Conservation (phyloP, 2,329 filamentous ascomycete genomes). For the Aspergillus tamarii region DNA sequence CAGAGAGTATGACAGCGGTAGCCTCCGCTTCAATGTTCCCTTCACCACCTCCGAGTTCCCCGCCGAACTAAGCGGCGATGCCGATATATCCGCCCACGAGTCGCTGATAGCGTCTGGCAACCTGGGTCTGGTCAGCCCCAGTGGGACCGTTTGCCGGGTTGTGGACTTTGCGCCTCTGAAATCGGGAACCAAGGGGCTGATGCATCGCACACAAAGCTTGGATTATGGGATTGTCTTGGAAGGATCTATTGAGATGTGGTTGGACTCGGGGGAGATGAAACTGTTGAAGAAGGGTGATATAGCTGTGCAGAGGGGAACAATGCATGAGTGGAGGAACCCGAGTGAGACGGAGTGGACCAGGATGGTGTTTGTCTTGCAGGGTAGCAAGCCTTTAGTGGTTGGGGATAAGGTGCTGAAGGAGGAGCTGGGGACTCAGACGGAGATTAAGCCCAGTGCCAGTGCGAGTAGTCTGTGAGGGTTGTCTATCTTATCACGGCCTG, state of each 20-base stretch:
- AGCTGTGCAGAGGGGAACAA: conserved; percentile 60
- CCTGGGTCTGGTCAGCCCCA: conserved; percentile 42
- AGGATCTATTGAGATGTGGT: conserved; percentile 55
- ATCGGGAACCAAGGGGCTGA: conserved; percentile 43
- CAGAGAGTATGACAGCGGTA: conserved; percentile 29
- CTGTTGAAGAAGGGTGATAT: conserved; percentile 56
- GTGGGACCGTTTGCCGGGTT: conserved; percentile 50
- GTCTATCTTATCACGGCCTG: too few species aligned
- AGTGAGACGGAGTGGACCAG: conserved; percentile 53
- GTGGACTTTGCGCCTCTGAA: conserved; percentile 54
- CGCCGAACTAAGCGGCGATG: conserved; percentile 37
- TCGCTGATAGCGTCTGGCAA: conserved; percentile 26
- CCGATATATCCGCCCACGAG: conserved; percentile 40
- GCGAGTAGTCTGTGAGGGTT: neutral
- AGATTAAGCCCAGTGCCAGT: conserved; percentile 6
- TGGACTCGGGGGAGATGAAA: conserved; percentile 56
- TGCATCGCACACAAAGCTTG: conserved; percentile 59
- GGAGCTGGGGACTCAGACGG: conserved; percentile 24
- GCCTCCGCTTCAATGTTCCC: conserved; percentile 44
- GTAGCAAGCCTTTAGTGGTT: conserved; percentile 27
- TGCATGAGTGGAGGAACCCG: conserved; percentile 58
- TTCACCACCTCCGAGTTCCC: conserved; percentile 46
- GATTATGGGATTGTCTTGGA: conserved; percentile 61
- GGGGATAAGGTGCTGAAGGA: conserved; percentile 28
- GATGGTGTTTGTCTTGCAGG: conserved; percentile 45